These are phyloP conservation scores for Colletotrichum brevisporum DNA, from an alignment of 2,329 filamentous ascomycete genomes.

Conservation along the genomic window DNA sequence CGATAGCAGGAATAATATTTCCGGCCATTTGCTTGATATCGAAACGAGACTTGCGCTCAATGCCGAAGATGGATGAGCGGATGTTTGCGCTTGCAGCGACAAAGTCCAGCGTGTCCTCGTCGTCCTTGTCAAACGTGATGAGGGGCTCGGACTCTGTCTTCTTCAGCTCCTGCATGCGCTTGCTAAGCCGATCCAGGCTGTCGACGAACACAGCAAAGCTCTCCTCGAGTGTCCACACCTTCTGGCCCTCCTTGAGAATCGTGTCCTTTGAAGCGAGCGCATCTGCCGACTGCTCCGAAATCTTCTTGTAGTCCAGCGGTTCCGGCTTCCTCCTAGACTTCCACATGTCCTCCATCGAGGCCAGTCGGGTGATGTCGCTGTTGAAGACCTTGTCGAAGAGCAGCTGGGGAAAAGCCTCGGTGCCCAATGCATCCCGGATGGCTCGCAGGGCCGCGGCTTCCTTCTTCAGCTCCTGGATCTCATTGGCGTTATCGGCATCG, in stretches of 20 bases:
- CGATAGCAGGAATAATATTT: constrained; percentile 98
- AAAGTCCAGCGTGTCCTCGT: constrained; percentile 94
- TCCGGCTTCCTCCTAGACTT: constrained; percentile 83
- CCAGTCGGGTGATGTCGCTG: constrained; percentile 84
- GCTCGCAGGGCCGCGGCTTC: constrained; percentile 88
- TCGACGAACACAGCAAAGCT: constrained; percentile 90
- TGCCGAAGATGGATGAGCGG: constrained; percentile 88
- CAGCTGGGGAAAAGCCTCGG: constrained; percentile 79
- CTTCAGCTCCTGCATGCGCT: constrained; percentile 77
- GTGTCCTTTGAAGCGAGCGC: constrained; percentile 67
- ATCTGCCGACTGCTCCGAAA: constrained; percentile 67
- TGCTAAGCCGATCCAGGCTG: constrained; percentile 83
- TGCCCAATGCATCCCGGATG: constrained; percentile 86
- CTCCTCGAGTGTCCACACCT: constrained; percentile 84
- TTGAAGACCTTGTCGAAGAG: constrained; percentile 96
- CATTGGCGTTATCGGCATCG: constrained; percentile 84
- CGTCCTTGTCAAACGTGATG: constrained; percentile 96
- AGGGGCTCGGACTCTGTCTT: constrained; percentile 68
- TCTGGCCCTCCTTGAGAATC: constrained; percentile 77
- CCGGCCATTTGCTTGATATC: constrained; percentile 99
- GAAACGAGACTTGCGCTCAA: constrained; percentile 90
- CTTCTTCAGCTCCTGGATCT: constrained; percentile 88
- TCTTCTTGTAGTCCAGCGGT: constrained; percentile 76
- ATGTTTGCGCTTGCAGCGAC: constrained; percentile 93
- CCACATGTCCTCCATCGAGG: constrained; percentile 97